Conservation (phyloP, 768 basidiomycete genomes). For the Lactarius trivialis region DNA sequence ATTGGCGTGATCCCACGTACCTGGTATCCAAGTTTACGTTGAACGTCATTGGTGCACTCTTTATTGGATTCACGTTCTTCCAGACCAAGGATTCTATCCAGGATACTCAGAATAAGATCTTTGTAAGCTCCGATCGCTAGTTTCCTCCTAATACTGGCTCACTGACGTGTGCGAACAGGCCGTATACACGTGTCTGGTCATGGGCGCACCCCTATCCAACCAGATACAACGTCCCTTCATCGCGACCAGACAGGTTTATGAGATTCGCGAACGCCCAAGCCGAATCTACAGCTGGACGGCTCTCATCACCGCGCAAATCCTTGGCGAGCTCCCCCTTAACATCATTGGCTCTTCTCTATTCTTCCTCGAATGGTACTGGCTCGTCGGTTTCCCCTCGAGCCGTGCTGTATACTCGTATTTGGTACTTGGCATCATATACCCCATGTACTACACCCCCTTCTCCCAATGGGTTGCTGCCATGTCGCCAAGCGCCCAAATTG, state of each 20-base stretch:
- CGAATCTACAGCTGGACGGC: constrained; percentile 39
- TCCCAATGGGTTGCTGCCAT: constrained; percentile 38
- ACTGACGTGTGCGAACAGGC: constrained; percentile 22
- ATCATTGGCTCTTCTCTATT: constrained; percentile 36
- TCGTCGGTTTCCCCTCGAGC: constrained; percentile 34
- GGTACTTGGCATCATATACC: constrained; percentile 33
- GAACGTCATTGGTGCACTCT: constrained; percentile 31
- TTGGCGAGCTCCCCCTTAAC: constrained; percentile 41
- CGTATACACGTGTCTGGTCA: constrained; percentile 31
- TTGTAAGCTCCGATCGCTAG: constrained; percentile 28
- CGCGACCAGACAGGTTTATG: constrained; percentile 33
- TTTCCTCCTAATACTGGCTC: neutral
- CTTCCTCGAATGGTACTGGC: constrained; percentile 46
- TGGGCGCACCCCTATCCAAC: constrained; percentile 34
- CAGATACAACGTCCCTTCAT: constrained; percentile 41
- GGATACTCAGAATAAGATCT: constrained; percentile 39
- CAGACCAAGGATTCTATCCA: constrained; percentile 33
- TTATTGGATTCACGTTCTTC: constrained; percentile 42
- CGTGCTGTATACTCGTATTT: constrained; percentile 39
- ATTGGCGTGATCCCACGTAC: constrained; percentile 39
- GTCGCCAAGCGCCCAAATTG: constrained; percentile 37
- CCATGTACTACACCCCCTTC: constrained; percentile 41
- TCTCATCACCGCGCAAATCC: constrained; percentile 31
- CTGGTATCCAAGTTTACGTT: constrained; percentile 35
- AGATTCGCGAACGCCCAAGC: constrained; percentile 38